These are phyloP conservation scores for Aureobasidium sp. DNA, from an alignment of 2,329 filamentous ascomycete species.

Conservation along the genomic window DNA sequence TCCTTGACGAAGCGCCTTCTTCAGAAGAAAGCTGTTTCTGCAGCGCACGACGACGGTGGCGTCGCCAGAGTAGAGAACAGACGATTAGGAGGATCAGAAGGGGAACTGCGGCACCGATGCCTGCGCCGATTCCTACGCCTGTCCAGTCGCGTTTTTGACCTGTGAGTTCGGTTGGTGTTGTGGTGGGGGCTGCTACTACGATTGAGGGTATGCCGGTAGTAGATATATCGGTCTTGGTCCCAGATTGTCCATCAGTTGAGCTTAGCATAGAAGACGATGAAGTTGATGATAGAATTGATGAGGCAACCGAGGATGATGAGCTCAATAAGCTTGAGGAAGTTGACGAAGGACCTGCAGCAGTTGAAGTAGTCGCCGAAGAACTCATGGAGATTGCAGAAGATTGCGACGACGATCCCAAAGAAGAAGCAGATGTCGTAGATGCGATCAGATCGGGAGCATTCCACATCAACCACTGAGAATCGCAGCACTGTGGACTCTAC, in stretches of 20 bases:
- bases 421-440: background rate
- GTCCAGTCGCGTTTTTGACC: background rate
- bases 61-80: background rate
- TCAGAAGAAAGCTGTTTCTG: background rate
- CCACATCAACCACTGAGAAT: background rate
- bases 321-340: background rate
- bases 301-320: background rate
- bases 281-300: background rate
- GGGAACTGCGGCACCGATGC: background rate
- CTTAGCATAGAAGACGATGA: background rate
- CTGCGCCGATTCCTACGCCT: background rate
- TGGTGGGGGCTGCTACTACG: background rate
- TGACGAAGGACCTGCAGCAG: background rate
- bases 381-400: background rate
- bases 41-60: background rate
- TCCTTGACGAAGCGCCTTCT: background rate
- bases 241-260: background rate
- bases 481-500: background rate
- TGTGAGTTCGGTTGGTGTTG: background rate
- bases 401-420: background rate
- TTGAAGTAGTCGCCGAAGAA: background rate
- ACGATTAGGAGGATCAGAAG: background rate
- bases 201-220: background rate
- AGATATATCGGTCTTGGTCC: background rate
- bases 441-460: background rate